Evolutionary conservation across 2,329 filamentous ascomycete genomes (phyloP).

Genomic region (Tricladium varicosporioides): DNA sequence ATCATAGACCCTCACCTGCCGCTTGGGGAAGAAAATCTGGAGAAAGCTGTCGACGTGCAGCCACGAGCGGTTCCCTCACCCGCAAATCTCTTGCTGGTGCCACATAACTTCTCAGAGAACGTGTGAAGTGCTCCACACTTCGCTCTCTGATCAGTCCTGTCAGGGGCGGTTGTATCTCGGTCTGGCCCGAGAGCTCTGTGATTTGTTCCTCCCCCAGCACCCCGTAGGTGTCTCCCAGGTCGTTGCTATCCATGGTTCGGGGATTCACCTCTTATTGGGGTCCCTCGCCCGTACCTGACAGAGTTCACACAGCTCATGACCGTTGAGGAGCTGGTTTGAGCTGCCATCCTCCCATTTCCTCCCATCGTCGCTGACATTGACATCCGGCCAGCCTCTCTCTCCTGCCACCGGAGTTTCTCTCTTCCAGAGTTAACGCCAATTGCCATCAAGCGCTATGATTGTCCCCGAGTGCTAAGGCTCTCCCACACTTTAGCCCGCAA

Average conservation of each 20-base stretch:
- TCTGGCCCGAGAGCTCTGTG: not conserved
- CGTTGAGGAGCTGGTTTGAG: not conserved
- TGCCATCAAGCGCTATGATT: not conserved
- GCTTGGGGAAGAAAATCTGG: not conserved
- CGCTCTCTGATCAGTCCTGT: not conserved
- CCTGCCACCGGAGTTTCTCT: not conserved
- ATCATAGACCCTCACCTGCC: not conserved
- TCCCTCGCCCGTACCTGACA: conserved; percentile 4
- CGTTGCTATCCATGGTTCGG: conserved; percentile 10
- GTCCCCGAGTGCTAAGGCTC: not conserved
- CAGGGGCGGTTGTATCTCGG: not conserved
- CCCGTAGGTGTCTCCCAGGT: not conserved
- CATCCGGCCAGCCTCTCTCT: not conserved
- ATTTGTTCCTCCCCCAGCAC: not conserved
- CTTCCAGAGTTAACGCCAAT: not conserved
- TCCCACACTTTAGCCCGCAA: conserved; percentile 2
- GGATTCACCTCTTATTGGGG: conserved; percentile 9
- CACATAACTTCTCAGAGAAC: not conserved
- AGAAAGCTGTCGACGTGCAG: not conserved
- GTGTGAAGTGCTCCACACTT: not conserved
- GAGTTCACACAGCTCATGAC: not conserved
- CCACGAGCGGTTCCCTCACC: not conserved
- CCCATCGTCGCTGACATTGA: not conserved
- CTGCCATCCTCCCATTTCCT: not conserved
- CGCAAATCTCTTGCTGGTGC: not conserved